Evolutionary conservation across 495 filamentous ascomycete genomes (phyloP).

Genomic region (Cercophora newfieldiana): DNA sequence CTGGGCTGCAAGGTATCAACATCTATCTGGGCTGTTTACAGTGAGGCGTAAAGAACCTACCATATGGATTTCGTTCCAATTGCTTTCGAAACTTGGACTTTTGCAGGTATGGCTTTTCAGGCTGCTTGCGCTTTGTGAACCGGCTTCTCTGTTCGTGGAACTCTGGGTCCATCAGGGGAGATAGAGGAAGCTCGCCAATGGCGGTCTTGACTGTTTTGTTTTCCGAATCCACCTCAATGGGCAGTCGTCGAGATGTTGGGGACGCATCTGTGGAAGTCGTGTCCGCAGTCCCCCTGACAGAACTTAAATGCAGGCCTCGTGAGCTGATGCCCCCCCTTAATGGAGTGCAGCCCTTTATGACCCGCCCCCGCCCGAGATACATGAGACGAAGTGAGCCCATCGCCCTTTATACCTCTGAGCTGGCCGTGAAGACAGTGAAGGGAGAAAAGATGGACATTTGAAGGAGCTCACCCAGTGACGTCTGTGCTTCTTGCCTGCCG

Average conservation of each 20-base stretch:
- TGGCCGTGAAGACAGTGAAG: not conserved
- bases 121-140: conserved; percentile 31
- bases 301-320: not conserved
- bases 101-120: conserved; percentile 15
- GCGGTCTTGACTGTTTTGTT: conserved; percentile 41
- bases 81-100: conserved; percentile 52
- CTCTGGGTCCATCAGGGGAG: conserved; percentile 53
- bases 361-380: not conserved
- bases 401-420: not conserved
- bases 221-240: conserved; percentile 29
- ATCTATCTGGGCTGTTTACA: too few relatives aligned
- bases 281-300: not conserved
- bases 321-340: not conserved
- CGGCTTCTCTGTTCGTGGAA: conserved; percentile 39
- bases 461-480: not conserved
- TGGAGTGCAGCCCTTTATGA: not conserved
- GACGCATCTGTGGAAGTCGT: not conserved
- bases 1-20: conserved; percentile 27
- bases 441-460: not conserved
- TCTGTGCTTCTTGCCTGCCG: not conserved
- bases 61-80: conserved; percentile 60
- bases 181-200: conserved; percentile 45
- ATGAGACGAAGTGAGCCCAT: not conserved
- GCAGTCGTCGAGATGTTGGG: not conserved
- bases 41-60: conserved; percentile 40